These are phyloP conservation scores for Asterophora parasitica DNA, from an alignment of 768 basidiomycete species.

Conservation along the genomic window DNA sequence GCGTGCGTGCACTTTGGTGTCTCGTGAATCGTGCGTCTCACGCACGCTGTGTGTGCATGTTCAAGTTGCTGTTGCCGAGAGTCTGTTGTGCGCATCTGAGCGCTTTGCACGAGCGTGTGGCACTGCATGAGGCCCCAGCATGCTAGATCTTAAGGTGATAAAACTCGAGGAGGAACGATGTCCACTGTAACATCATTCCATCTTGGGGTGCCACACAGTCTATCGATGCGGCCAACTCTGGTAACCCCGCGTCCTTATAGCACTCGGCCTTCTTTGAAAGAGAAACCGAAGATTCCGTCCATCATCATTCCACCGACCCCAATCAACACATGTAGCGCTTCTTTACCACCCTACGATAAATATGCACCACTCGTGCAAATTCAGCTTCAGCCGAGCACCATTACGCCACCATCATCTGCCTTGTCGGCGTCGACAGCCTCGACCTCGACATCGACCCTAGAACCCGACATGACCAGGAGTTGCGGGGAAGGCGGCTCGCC, in stretches of 20 bases:
- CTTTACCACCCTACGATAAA: not conserved
- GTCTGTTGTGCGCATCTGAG: too few relatives aligned
- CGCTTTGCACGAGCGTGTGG: not conserved
- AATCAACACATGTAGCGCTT: conserved; percentile 2
- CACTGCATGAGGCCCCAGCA: conserved; percentile 4
- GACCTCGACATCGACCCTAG: not conserved
- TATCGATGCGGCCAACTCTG: conserved; percentile 5
- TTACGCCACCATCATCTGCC: conserved; percentile 5
- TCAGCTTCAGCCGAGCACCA: conserved; percentile 1
- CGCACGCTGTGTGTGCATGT: too few relatives aligned
- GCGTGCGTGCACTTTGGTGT: too few relatives aligned
- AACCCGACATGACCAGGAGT: not conserved
- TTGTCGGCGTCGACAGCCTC: not conserved
- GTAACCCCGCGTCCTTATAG: conserved; percentile 6
- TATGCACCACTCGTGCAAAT: not conserved
- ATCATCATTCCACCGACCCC: conserved; percentile 24
- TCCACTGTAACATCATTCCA: not conserved
- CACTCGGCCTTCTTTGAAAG: conserved; percentile 3
- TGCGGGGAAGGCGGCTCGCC: conserved; percentile 12
- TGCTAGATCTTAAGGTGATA: not conserved
- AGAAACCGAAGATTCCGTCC: conserved; percentile 19
- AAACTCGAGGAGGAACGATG: not conserved
- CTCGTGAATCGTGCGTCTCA: too few relatives aligned
- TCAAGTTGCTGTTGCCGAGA: too few relatives aligned
- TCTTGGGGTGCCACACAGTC: not conserved